Conservation (phyloP, 1,284 basidiomycete species). For the Sanguinoderma infundibulare region DNA sequence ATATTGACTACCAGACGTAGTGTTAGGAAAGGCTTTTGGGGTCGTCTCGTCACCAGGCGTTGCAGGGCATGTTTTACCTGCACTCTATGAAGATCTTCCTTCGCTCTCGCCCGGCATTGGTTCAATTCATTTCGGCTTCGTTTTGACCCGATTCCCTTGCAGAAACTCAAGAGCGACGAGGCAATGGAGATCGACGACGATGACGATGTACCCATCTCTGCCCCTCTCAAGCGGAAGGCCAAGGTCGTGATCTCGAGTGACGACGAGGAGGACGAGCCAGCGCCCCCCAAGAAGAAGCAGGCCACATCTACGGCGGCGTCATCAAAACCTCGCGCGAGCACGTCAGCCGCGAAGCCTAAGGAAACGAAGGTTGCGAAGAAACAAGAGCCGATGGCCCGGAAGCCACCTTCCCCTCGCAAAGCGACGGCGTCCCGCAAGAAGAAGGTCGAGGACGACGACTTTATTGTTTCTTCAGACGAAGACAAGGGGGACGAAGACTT, state of each 20-base stretch:
- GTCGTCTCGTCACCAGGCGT: no score
- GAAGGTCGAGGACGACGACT: conserved; percentile 31
- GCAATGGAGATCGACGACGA: conserved; percentile 32
- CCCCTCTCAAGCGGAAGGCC: conserved; percentile 37
- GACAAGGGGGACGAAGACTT: conserved; percentile 29
- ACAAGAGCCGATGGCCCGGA: background rate
- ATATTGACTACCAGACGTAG: no score
- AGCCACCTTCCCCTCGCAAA: conserved; percentile 1
- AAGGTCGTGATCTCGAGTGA: conserved; percentile 37
- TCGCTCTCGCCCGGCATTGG: no score
- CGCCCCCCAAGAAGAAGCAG: conserved; percentile 49
- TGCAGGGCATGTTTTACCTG: no score
- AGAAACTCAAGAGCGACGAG: conserved; percentile 33
- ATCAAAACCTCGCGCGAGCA: conserved; percentile 31
- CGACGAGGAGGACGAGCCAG: conserved; percentile 34
- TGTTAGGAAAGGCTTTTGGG: no score
- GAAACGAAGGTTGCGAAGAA: conserved; percentile 12
- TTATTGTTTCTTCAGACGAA: conserved; percentile 26
- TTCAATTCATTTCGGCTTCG: background rate
- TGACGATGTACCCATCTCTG: conserved; percentile 15
- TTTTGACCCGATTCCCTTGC: background rate
- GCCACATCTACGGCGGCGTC: conserved; percentile 30
- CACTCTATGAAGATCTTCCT: no score
- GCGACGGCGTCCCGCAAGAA: conserved; percentile 20
- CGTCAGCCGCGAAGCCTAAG: conserved; percentile 21